phyloP scores from a whole-genome alignment of 805 yeast genomes.

The Ogataea nonfermentans region DNA sequence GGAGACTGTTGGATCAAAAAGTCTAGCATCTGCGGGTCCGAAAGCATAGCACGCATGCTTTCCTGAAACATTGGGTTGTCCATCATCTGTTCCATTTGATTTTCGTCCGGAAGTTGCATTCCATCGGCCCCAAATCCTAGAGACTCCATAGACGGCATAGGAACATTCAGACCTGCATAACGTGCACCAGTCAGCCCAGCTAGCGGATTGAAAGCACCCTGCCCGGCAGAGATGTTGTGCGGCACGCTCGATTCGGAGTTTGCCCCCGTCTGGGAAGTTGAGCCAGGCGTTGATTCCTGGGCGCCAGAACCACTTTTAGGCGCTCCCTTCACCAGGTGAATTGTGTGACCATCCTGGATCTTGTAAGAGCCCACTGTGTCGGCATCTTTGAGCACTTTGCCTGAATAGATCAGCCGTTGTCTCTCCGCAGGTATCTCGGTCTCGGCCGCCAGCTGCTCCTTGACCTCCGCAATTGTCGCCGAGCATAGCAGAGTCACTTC shows the following conservation, averaged over 20 bases:
- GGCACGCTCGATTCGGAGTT: slow-evolving; percentile 48
- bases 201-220: slow-evolving; percentile 83
- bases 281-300: slow-evolving; percentile 18
- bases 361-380: slow-evolving; percentile 76
- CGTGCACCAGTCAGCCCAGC: slow-evolving; percentile 94
- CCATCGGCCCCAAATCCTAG: slow-evolving; percentile 87
- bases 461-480: slow-evolving; percentile 65
- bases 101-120: slow-evolving; percentile 74
- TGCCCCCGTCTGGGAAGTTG: slow-evolving; percentile 28
- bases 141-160: slow-evolving; percentile 71
- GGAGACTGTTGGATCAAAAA: slow-evolving; percentile 80
- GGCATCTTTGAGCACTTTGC: slow-evolving; percentile 84
- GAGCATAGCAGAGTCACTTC: slow-evolving; percentile 54
- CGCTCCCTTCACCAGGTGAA: slow-evolving; percentile 87
- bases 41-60: slow-evolving; percentile 74
- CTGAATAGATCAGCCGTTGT: slow-evolving; percentile 90
- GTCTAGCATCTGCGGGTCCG: slow-evolving; percentile 87
- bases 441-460: slow-evolving; percentile 57
- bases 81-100: slow-evolving; percentile 72
- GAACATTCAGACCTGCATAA: slow-evolving; percentile 83
- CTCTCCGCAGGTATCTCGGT: slow-evolving; percentile 70
- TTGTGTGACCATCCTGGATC: slow-evolving; percentile 79
- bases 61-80: slow-evolving; percentile 80
- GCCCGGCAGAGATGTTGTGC: slow-evolving; percentile 81
- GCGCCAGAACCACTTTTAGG: slow-evolving; percentile 29